These are phyloP conservation scores for Colletotrichum orbiculare DNA, from an alignment of 2,329 filamentous ascomycete species.

Conservation along the genomic window DNA sequence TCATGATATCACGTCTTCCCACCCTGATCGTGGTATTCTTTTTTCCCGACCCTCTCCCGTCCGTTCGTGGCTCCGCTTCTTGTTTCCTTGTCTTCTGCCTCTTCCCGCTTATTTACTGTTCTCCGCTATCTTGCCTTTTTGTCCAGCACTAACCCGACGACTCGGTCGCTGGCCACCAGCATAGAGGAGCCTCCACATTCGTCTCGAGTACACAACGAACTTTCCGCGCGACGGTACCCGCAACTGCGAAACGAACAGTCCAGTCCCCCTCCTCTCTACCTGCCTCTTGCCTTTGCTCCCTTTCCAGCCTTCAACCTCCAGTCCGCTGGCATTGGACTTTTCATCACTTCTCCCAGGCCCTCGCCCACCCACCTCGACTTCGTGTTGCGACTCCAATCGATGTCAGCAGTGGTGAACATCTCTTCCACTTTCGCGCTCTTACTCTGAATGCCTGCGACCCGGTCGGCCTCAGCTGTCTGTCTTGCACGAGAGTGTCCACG, in stretches of 20 bases:
- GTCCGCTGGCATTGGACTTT: no score
- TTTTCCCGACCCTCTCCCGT: background rate
- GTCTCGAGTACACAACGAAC: constrained; percentile 34
- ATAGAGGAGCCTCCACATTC: constrained; percentile 34
- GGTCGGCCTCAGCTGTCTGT: background rate
- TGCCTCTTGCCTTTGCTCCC: constrained; percentile 3
- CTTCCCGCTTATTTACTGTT: background rate
- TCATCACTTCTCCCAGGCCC: no score
- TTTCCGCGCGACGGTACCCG: constrained; percentile 34
- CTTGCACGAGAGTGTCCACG: constrained; percentile 21
- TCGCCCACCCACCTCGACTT: background rate
- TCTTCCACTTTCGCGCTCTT: constrained; percentile 11
- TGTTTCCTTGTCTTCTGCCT: constrained; percentile 13
- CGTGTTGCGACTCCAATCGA: constrained; percentile 18
- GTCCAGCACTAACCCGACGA: constrained; percentile 27
- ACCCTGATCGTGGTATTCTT: constrained; percentile 6
- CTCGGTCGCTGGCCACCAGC: constrained; percentile 28
- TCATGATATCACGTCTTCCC: constrained; percentile 33
- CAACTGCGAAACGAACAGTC: constrained; percentile 33
- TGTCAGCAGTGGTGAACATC: constrained; percentile 21
- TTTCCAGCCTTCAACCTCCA: constrained; percentile 15
- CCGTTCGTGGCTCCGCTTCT: constrained; percentile 25
- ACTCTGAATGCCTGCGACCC: constrained; percentile 19
- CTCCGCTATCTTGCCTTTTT: background rate
- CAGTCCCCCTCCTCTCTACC: constrained; percentile 20